Evolutionary conservation across 768 basidiomycete genomes (phyloP).

Genomic region (Sarcodon sp.): DNA sequence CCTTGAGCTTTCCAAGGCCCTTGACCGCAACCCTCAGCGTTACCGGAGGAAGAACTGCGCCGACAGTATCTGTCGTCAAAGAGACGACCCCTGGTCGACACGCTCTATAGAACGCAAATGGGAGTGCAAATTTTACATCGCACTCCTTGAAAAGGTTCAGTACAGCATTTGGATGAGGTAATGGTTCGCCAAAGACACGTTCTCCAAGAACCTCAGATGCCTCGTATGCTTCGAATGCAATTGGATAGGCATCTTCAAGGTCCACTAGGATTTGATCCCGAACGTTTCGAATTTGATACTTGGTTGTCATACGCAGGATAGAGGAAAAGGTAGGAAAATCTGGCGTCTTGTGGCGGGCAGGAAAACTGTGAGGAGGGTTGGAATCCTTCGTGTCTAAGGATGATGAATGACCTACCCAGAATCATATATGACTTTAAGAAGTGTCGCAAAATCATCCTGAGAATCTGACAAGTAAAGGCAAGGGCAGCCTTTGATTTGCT

Average conservation of each 20-base stretch:
- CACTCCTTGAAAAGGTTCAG: neutral
- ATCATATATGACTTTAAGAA: neutral
- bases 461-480: neutral
- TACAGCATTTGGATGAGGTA: neutral
- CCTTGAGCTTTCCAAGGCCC: neutral
- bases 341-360: neutral
- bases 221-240: neutral
- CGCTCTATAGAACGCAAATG: neutral
- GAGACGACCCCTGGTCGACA: neutral
- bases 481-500: neutral
- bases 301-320: neutral
- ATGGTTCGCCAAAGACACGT: neutral
- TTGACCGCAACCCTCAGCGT: neutral
- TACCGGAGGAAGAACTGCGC: neutral
- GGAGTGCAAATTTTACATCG: neutral
- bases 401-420: neutral
- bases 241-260: neutral
- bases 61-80: neutral
- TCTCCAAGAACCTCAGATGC: neutral
- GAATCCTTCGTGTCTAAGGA: neutral
- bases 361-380: neutral
- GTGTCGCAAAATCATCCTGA: neutral
- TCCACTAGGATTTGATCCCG: neutral
- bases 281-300: neutral
- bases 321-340: neutral